Base-by-base conservation (phyloP, 176 grass and related monocot genomes). In the Cocos nucifera region DNA sequence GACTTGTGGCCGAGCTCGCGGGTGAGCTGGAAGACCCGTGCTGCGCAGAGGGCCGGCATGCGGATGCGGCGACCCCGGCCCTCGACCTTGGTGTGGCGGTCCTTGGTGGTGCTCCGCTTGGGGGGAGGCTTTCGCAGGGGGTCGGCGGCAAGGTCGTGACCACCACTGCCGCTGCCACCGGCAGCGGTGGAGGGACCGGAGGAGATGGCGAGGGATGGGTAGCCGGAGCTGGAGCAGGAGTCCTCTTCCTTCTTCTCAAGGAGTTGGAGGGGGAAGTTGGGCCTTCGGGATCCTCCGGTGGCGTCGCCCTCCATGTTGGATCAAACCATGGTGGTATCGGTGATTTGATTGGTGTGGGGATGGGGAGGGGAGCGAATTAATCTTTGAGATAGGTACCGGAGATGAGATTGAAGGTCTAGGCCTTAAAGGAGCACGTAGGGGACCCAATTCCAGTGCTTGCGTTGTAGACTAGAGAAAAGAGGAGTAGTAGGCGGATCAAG, bases 31-130 rank as follows among this genome's bases (percentile, higher is more conserved):
- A 73, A 73, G 27, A 73, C 70, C 23, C 70, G 70, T 0, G 70
- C 70, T 0, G 70, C 70, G 27, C 70, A 73, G 59, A 73, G 70
- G 23, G 70, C 70, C 18, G 70, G 70, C 70, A 73, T 73, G 59
- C 70, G 70, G 49, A 73, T 73, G 50, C 70, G 51, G 50, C 70
- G 70, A 16, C 70, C 70, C n/a, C 70, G 70, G 28, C 70, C 70
- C 12, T 73, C 70, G 49, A 73, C 70, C 51, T 73, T 73, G 59
- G 70, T 73, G 59, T 73, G 70, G 27, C 70, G 70, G 70, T 73
- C 70, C 59, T 73, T 73, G 59, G 60, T 63, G 50, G 70, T 56
- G 70, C 26, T 73, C 25, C 70, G 58, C 70, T 63, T 73, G 10
- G 70, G 70, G 3, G 27, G 59, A 12, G 70, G 17, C 59, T 63